Evolutionary conservation across 2,329 filamentous ascomycete genomes (phyloP), one percentile per base, ranked within the genome.

Genomic region (Thelonectria rubi): DNA sequence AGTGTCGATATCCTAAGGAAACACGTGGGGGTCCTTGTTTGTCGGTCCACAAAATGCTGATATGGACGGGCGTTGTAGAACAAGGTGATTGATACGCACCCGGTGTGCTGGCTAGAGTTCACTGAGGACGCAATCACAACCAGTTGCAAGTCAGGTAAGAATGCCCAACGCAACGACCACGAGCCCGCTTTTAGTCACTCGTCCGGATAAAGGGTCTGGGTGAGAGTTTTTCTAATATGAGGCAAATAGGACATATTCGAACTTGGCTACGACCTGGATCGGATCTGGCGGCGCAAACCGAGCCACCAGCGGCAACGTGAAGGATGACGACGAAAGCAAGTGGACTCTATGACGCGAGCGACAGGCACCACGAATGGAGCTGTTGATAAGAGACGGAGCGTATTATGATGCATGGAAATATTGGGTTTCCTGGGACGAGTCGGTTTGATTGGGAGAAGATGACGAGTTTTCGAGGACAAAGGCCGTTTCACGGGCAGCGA

Each of bases 41-140:
- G 46, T 15, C 50, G 55, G 43, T 58, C 54, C 55, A 47, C 47
- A 46, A 32, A 59, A 55, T 40, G 30, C 68, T 72, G 55, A 72
- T 63, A 60, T 14, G 54, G 34, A 61, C 46, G 45, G 60, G 37
- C 52, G 39, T 51, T 42, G 39, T 60, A 94, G 82, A 92, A 91
- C 49, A 97, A 97, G 77, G 82, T 86, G 12, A 88, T 97, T 37
- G 93, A 97, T 75, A 87, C 89, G 63, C 93, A 98, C 77, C 93
- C 94, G 55, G 82, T 97, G 47, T 92, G 88, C 75, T 97, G 94
- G 90, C 79, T 99, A 40, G 91, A 89, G n/a, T 99, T 99, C 72
- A 94, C 94, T 56, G 91, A 97, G 75, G 90, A 97, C 71, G 91
- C 91, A 65, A 97, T 99, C 68, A 89, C 98, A 73, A 97, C 93